Evolutionary conservation across 306 rosid species (phyloP), one percentile per base, ranked within the genome.

Genomic region (Quercus agrifolia): DNA sequence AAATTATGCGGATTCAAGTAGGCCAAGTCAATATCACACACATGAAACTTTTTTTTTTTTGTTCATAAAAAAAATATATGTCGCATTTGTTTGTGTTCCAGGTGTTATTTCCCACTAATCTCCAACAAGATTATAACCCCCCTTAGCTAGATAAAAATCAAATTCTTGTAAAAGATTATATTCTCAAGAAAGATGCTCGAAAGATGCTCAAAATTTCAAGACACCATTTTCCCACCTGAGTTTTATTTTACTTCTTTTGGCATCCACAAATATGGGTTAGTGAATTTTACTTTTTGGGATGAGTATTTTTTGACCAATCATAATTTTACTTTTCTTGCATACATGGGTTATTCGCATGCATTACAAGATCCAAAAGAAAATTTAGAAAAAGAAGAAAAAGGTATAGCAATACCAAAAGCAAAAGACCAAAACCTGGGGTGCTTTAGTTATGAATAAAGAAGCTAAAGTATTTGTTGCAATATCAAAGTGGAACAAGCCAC

Each of bases 401-500:
- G 28, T 21, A 79, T 4, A 76, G 56, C 67, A 78, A 63, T 20
- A 33, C 68, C 75, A 79, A 79, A 72, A 79, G 77, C 71, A 61
- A 21, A 72, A 30, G 73, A 46, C 44, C 73, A 71, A 49, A 62
- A n/a, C 35, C 35, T 5, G 12, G 19, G 27, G 28, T 56, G 38
- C 46, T 58, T 71, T 33, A 20, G 17, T 49, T 49, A 12, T 49
- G 54, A 11, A 49, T 49, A 49, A 49, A 49, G 17, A 49, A 49
- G 4, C 17, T 73, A 68, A 79, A 46, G 70, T 28, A 54, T 80
- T 76, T 77, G 74, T 64, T 86, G 90, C 23, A 78, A 84, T 75
- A 71, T 73, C 75, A 87, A 77, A 86, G 89, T 77, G 91, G 85
- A 87, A 83, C 93, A 87, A 84, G 88, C 87, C 70, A 84, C 91